These are phyloP conservation scores for Rubus idaeus DNA, from an alignment of 306 rosid species.

Conservation along the genomic window DNA sequence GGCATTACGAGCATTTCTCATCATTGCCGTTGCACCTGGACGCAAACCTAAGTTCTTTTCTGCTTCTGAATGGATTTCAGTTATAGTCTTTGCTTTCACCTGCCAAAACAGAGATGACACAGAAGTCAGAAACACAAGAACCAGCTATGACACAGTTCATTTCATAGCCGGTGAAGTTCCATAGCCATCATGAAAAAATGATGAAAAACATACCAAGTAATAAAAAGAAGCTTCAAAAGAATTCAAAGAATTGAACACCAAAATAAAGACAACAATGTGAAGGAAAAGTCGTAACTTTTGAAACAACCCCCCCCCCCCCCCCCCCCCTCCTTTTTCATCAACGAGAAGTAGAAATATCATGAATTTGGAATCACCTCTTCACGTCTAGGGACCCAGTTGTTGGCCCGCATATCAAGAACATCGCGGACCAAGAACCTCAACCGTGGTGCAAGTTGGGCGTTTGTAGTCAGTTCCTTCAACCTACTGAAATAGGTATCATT, in stretches of 20 bases:
- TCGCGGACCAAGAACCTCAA: constrained; percentile 79
- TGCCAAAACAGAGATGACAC: constrained; percentile 22
- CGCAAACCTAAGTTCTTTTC: constrained; percentile 46
- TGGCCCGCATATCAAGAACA: constrained; percentile 66
- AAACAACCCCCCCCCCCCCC: neutral
- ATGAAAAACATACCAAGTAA: neutral
- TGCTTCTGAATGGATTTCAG: constrained; percentile 47
- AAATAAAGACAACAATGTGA: neutral
- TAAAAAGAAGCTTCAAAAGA: neutral
- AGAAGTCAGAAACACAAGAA: constrained; percentile 13
- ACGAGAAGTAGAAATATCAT: neutral
- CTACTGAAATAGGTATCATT: constrained; percentile 68
- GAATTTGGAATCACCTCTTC: constrained; percentile 59
- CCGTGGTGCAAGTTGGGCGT: constrained; percentile 66
- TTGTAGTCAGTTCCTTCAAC: constrained; percentile 68
- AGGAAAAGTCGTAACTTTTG: neutral
- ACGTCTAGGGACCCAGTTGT: constrained; percentile 87
- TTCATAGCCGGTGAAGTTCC: neutral
- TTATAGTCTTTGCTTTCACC: constrained; percentile 48
- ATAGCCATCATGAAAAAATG: neutral
- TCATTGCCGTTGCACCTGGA: constrained; percentile 37
- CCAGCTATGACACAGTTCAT: neutral
- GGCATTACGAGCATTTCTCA: constrained; percentile 39
- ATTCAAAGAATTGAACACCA: neutral
- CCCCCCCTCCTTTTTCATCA: neutral